phyloP scores from a whole-genome alignment of 805 yeast genomes.

The Hanseniaspora osmophila region DNA sequence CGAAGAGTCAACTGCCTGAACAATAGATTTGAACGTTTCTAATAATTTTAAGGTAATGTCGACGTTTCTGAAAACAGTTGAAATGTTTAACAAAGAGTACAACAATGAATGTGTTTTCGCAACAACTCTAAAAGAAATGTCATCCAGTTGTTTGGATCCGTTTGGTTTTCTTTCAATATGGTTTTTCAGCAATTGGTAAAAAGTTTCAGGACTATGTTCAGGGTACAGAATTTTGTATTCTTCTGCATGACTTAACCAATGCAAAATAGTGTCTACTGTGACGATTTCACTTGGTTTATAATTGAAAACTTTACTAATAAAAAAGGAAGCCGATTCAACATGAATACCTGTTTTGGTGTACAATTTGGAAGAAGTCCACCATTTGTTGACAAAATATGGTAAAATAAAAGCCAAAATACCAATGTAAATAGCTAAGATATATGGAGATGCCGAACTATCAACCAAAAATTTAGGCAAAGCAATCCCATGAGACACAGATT shows the following conservation, averaged over 20 bases:
- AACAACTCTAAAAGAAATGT: conserved; percentile 40
- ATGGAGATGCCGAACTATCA: conserved; percentile 59
- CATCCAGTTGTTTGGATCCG: conserved; percentile 16
- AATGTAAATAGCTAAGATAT: conserved; percentile 51
- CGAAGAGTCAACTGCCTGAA: conserved; percentile 57
- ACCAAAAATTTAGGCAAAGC: conserved; percentile 87
- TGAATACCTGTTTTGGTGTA: conserved; percentile 75
- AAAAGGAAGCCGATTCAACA: conserved; percentile 66
- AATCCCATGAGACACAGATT: conserved; percentile 78
- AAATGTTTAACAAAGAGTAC: conserved; percentile 64
- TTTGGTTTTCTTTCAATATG: conserved; percentile 41
- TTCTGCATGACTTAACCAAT: conserved; percentile 47
- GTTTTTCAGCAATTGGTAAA: conserved; percentile 37
- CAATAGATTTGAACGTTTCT: conserved; percentile 54
- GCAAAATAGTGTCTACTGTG: conserved; percentile 40
- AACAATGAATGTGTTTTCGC: conserved; percentile 52
- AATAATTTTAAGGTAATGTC: conserved; percentile 47
- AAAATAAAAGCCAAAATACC: conserved; percentile 60
- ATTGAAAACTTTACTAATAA: conserved; percentile 60
- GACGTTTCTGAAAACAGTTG: conserved; percentile 60
- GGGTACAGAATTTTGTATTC: conserved; percentile 41
- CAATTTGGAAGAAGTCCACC: conserved; percentile 81
- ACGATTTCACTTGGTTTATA: conserved; percentile 53
- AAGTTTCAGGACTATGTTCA: conserved; percentile 30
- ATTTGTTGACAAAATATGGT: conserved; percentile 67